Percentiles rank a stretch among this genome's conserved stretches.
These are phyloP conservation scores for Pisolithus sp. DNA, from an alignment of 768 basidiomycete genomes.

Conservation along the genomic window DNA sequence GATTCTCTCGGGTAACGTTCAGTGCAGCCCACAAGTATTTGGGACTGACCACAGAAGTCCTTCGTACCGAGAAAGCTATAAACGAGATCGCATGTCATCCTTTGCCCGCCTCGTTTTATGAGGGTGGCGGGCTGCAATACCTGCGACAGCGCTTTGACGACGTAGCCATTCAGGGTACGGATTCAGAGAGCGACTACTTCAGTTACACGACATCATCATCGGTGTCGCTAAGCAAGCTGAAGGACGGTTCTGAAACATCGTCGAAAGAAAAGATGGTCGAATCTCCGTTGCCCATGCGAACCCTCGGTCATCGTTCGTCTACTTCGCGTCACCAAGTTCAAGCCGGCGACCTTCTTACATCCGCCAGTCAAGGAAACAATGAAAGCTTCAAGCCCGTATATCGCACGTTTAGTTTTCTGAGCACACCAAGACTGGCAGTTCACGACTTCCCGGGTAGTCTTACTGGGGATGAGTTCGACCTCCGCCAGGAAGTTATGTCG, in stretches of 20 bases:
- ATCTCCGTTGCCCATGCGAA: slow-evolving; percentile 18
- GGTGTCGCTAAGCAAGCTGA: slow-evolving; percentile 16
- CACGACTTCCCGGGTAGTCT: slow-evolving; percentile 21
- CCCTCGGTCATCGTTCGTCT: slow-evolving; percentile 18
- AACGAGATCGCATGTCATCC: slow-evolving; percentile 97
- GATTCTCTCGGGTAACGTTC: slow-evolving; percentile 96
- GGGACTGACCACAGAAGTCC: slow-evolving; percentile 89
- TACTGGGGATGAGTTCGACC: slow-evolving; percentile 74
- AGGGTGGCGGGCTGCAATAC: slow-evolving; percentile 83
- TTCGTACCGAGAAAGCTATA: slow-evolving; percentile 94
- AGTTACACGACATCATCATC: slow-evolving; percentile 17
- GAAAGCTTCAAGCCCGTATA: slow-evolving; percentile 41
- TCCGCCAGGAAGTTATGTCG: slow-evolving; percentile 95
- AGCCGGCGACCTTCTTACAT: slow-evolving; percentile 70
- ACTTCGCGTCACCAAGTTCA: slow-evolving; percentile 57
- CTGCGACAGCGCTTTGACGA: slow-evolving; percentile 88
- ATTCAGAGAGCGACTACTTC: slow-evolving; percentile 56
- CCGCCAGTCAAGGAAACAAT: slow-evolving; percentile 37
- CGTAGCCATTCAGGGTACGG: slow-evolving; percentile 36
- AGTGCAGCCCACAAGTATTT: slow-evolving; percentile 96
- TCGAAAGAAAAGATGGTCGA: slow-evolving; percentile 22
- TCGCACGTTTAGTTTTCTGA: slow-evolving; percentile 45
- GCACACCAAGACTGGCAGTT: slow-evolving; percentile 40
- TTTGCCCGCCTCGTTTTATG: slow-evolving; percentile 84
- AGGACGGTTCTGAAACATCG: slow-evolving; percentile 8